phyloP scores from a whole-genome alignment of 768 basidiomycete species.

The Leccinum fibrillosum region DNA sequence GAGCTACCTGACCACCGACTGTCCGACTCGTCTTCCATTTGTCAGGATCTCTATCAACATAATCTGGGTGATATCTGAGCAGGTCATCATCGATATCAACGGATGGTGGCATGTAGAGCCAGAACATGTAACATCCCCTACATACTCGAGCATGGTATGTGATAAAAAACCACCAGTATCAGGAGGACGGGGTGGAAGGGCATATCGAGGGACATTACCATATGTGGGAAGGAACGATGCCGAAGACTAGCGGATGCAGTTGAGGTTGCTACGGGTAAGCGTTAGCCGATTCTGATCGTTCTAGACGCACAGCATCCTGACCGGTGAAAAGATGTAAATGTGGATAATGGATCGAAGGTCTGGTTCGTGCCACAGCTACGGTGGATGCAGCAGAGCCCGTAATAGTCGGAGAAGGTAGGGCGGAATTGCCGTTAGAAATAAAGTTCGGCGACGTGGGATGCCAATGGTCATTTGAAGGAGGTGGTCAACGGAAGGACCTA shows the following conservation, averaged over 20 bases:
- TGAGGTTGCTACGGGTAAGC: constrained; percentile 2
- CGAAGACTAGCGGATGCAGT: constrained; percentile 13
- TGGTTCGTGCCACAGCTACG: constrained; percentile 9
- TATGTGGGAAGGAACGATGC: constrained; percentile 16
- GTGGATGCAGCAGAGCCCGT: constrained; percentile 7
- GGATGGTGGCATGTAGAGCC: constrained; percentile 10
- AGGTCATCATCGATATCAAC: constrained; percentile 14
- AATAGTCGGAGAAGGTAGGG: constrained; percentile 1
- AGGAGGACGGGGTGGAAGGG: constrained; percentile 19
- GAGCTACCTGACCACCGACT: constrained; percentile 19
- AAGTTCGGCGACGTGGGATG: constrained; percentile 17
- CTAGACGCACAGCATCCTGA: constrained; percentile 15
- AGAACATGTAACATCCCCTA: constrained; percentile 9
- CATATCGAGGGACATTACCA: constrained; percentile 21
- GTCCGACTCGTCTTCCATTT: constrained; percentile 22
- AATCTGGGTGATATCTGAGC: constrained; percentile 11
- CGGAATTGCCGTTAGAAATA: constrained; percentile 11
- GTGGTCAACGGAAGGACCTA: constrained; percentile 18
- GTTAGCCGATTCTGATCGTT: constrained; percentile 11
- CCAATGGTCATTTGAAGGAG: constrained; percentile 18
- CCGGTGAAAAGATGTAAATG: constrained; percentile 19
- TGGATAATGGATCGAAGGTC: constrained; percentile 16
- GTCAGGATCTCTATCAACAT: constrained; percentile 1
- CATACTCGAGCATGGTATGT: constrained; percentile 14
- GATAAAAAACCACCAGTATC: constrained; percentile 13